Base-by-base conservation (phyloP, 2,329 filamentous ascomycete genomes). In the Colletotrichum viniferum region DNA sequence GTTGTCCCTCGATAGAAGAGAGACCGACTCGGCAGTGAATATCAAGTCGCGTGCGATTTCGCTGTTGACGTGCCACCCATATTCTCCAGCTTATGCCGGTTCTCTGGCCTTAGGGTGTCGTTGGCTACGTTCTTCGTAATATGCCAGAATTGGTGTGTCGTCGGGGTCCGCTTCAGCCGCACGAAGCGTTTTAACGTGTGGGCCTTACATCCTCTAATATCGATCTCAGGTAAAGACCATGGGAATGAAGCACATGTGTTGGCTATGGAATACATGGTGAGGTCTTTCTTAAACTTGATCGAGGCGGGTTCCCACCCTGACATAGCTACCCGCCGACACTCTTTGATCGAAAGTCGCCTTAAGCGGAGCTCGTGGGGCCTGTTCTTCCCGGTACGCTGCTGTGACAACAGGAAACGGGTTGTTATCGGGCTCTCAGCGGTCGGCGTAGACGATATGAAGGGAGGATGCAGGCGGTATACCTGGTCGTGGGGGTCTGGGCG, bases 71-170 rank as follows among this genome's bases (percentile, higher is more conserved):
- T 66, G 65, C 18, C 73, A 73, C 4, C 73, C 66, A 2, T 65
- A 67, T 34, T 65, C 26, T 43, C 52, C 34, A 76, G 38, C 56
- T 28, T 69, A 6, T 43, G 48, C 48, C 60, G 58, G 32, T 73
- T 38, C 61, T 72, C 69, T 3, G 48, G 58, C 16, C 69, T 56
- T 7, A 52, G 48, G 38, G 28, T 30, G 34, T 71, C 76, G 24
- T 55, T 48, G 32, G 30, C 21, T 8, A 52, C 21, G 36, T 77
- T 76, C 52, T 56, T 63, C 28, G 77, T 78, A 63, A 73, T 36
- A 32, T 78, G 76, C 66, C 73, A 78, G 69, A 78, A 78, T 9
- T 76, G 73, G 30, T 72, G 76, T 30, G 69, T 18, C 16, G 65
- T 69, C 38, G 14, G 16, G 28, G 60, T 66, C 36, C 38, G 62